phyloP scores from a whole-genome alignment of 2,329 filamentous ascomycete genomes.

The Epicoccum nigrum region DNA sequence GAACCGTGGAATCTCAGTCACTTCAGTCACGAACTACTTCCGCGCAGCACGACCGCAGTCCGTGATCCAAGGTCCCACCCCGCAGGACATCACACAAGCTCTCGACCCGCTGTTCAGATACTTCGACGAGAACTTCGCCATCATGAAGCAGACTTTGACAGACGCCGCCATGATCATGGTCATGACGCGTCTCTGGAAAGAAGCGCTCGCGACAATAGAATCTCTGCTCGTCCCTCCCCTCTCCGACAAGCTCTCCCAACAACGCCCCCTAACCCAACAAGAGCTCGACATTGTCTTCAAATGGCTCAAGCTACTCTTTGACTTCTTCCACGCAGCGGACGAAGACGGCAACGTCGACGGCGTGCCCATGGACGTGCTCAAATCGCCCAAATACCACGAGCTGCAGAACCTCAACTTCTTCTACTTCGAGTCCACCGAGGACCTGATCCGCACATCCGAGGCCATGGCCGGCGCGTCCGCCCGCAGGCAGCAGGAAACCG shows the following conservation, averaged over 20 bases:
- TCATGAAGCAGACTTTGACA: constrained; percentile 97
- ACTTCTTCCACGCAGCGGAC: constrained; percentile 93
- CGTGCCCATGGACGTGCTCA: constrained; percentile 87
- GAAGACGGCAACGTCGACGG: constrained; percentile 86
- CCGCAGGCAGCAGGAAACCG: constrained; percentile 71
- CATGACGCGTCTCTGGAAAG: constrained; percentile 98
- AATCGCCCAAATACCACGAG: constrained; percentile 98
- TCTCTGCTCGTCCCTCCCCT: constrained; percentile 87
- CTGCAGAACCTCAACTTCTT: constrained; percentile 97
- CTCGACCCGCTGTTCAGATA: constrained; percentile 87
- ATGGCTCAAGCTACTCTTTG: constrained; percentile 88
- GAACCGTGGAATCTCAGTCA: constrained; percentile 73
- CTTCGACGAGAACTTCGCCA: constrained; percentile 98
- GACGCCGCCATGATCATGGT: constrained; percentile 97
- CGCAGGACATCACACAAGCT: constrained; percentile 77
- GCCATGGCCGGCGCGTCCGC: constrained; percentile 90
- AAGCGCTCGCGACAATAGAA: constrained; percentile 91
- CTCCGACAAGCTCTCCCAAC: constrained; percentile 89
- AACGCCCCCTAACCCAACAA: constrained; percentile 80
- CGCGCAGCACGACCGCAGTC: constrained; percentile 56
- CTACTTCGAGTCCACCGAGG: constrained; percentile 92
- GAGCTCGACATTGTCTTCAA: constrained; percentile 95
- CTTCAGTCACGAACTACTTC: constrained; percentile 74
- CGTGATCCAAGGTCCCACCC: constrained; percentile 64
- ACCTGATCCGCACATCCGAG: constrained; percentile 92